Conservation (phyloP, 148 eudicot species). For the Camellia granthamiana region DNA sequence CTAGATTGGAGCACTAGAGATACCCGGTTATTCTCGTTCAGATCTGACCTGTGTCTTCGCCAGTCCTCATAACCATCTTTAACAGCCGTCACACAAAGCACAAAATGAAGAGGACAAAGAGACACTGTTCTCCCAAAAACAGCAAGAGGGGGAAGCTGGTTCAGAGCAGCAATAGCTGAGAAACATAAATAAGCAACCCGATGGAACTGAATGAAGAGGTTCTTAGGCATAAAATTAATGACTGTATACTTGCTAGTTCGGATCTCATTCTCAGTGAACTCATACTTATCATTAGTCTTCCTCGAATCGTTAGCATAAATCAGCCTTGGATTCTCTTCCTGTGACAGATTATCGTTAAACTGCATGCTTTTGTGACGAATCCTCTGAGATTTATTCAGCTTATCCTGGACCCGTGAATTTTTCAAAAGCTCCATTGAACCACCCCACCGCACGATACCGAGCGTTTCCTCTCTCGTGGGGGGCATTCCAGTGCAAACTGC, state of each 20-base stretch:
- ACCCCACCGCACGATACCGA: constrained; percentile 75
- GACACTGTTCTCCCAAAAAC: constrained; percentile 92
- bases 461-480: constrained; percentile 51
- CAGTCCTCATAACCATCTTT: constrained; percentile 99
- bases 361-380: constrained; percentile 62
- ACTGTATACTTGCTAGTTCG: constrained; percentile 85
- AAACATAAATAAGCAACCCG: constrained; percentile 92
- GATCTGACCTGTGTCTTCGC: constrained; percentile 91
- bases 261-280: constrained; percentile 73
- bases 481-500: constrained; percentile 35
- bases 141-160: constrained; percentile 96
- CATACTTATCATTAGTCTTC: constrained; percentile 69
- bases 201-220: constrained; percentile 88
- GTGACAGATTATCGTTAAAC: constrained; percentile 56
- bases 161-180: constrained; percentile 80
- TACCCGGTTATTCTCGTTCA: constrained; percentile 77
- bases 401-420: constrained; percentile 38
- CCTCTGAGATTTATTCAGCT: constrained; percentile 45
- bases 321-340: constrained; percentile 60
- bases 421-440: constrained; percentile 54
- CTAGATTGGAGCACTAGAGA: constrained; percentile 69
- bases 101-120: constrained; percentile 88
- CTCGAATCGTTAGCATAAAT: constrained; percentile 60
- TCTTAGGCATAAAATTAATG: constrained; percentile 84
- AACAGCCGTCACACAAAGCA: constrained; percentile 81